Evolutionary conservation across 805 yeast genomes (phyloP).

Genomic region (Cyberlindnera mrakii): DNA sequence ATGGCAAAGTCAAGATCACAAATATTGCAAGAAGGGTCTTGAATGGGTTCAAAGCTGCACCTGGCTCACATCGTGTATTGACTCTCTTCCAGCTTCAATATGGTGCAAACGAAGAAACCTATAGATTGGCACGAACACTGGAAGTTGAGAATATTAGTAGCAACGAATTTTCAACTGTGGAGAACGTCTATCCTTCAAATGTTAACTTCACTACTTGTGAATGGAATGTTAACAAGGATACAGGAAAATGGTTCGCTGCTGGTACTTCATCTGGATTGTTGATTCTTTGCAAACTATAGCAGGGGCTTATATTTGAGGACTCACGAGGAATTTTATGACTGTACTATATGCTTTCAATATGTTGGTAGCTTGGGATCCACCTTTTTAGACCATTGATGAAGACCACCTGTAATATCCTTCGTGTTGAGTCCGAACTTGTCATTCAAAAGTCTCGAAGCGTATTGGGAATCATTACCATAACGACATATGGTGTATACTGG

Average conservation of each 20-base stretch:
- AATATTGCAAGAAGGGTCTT: slow-evolving; percentile 34
- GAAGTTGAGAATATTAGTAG: slow-evolving; percentile 27
- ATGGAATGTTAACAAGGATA: slow-evolving; percentile 49
- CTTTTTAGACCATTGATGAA: slow-evolving; percentile 56
- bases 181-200: slow-evolving; percentile 41
- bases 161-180: slow-evolving; percentile 20
- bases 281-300: slow-evolving; percentile 20
- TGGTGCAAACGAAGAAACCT: slow-evolving; percentile 31
- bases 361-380: slow-evolving; percentile 59
- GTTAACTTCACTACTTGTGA: slow-evolving; percentile 42
- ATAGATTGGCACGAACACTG: slow-evolving; percentile 35
- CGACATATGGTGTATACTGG: slow-evolving; percentile 68
- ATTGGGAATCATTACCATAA: slow-evolving; percentile 85
- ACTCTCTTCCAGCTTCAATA: slow-evolving; percentile 36
- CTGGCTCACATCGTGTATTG: slow-evolving; percentile 24
- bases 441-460: slow-evolving; percentile 55
- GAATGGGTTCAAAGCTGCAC: slow-evolving; percentile 28
- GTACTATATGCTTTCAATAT: slow-evolving; percentile 33
- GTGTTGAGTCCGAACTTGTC: slow-evolving; percentile 45
- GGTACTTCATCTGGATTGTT: slow-evolving; percentile 47
- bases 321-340: no score
- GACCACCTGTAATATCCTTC: slow-evolving; percentile 74
- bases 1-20: slow-evolving; percentile 39
- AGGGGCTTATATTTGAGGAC: background rate
- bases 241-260: slow-evolving; percentile 47